Evolutionary conservation across 306 rosid species (phyloP), one percentile per base, ranked within the genome.

Genomic region (Nissolia schottii): DNA sequence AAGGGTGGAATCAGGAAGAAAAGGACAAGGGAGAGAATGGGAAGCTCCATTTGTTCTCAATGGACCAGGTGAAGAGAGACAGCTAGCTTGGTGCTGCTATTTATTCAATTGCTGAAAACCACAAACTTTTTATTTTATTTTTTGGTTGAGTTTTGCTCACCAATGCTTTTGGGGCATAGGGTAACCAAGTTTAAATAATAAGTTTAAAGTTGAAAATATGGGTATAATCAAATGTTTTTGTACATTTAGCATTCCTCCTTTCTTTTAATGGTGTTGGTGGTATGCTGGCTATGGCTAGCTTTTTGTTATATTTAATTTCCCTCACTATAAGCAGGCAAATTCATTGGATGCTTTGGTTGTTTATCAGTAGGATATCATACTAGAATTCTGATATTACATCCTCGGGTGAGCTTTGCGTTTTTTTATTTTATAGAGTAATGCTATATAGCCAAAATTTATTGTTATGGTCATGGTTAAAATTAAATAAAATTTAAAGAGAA

Each of bases 1-100:
- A 58, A n/a, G 53, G 66, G 34, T 13, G 86, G 70, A 51, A 80
- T 43, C 1, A 82, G 57, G 74, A 80, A 23, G 74, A 80, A 23
- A 55, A 83, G 63, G 77, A 55, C 49, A 70, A 79, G 5, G 72
- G 73, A 56, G 56, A 67, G 66, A 75, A 62, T 15, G 20, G 81
- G 61, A 16, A 32, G 57, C 23, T 77, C 63, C 85, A 83, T 84
- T 83, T 74, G 61, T 77, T 18, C 48, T 27, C 24, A 22, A 43
- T 37, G 64, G 48, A 23, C 24, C 2, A 19, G 20, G 22, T 45
- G 5, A 41, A 27, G 57, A 55, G 28, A 28, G 13, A 2, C 28
- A 41, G 29, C 41, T 16, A 50, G 65, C 46, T 81, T 48, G 59
- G 35, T 69, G 67, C 8, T 68, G 27, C 54, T 80, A 73, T 72